phyloP scores from a whole-genome alignment of 768 basidiomycete genomes.

The Mycena capillaripes region DNA sequence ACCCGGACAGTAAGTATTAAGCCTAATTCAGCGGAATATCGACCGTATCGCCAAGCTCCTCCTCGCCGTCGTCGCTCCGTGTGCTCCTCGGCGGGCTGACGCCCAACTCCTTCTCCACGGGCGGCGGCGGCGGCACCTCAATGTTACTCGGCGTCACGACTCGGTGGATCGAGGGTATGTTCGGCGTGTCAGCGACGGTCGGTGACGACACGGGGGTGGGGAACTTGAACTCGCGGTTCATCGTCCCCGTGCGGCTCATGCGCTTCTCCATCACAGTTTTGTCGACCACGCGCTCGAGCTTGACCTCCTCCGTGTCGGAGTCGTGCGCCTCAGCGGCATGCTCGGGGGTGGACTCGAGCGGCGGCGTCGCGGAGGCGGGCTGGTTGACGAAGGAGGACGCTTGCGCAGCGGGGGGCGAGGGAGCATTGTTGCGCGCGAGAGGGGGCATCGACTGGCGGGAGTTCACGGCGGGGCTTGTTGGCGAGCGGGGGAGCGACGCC shows the following conservation, averaged over 20 bases:
- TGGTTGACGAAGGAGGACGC: constrained; percentile 59
- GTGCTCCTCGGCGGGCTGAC: not conserved
- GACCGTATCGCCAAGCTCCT: constrained; percentile 78
- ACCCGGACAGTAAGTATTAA: not conserved
- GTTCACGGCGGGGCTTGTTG: constrained; percentile 53
- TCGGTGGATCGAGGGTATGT: constrained; percentile 32
- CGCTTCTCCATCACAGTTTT: constrained; percentile 48
- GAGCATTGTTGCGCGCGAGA: constrained; percentile 59
- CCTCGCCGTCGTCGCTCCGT: constrained; percentile 68
- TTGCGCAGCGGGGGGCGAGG: constrained; percentile 55
- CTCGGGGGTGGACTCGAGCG: constrained; percentile 69
- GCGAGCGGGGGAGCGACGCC: constrained; percentile 63
- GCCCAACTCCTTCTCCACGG: constrained; percentile 75
- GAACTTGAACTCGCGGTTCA: constrained; percentile 85
- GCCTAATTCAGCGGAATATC: constrained; percentile 25
- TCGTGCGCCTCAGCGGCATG: constrained; percentile 48
- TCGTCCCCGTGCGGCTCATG: constrained; percentile 75
- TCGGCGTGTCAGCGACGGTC: constrained; percentile 42
- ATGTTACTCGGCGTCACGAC: constrained; percentile 74
- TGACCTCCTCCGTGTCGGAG: constrained; percentile 49
- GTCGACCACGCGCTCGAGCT: constrained; percentile 44
- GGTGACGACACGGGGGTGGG: constrained; percentile 59
- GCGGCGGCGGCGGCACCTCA: constrained; percentile 86
- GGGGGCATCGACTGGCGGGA: constrained; percentile 81
- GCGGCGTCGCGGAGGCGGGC: constrained; percentile 42